These are phyloP conservation scores for Ampelocalamus luodianensis DNA, from an alignment of 176 grass and related monocot genomes.

Conservation along the genomic window DNA sequence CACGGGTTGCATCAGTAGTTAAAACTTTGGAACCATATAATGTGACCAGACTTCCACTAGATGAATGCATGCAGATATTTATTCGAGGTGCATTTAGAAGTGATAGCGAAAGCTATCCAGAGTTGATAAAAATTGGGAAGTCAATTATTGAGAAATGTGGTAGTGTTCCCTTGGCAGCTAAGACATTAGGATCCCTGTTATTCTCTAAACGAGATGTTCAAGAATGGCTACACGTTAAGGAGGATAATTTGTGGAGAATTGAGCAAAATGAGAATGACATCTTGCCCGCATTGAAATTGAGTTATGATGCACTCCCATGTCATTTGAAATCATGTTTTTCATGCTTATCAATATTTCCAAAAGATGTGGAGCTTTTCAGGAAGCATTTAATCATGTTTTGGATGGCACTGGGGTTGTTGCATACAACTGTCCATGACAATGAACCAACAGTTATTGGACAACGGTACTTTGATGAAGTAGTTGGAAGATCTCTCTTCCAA, in stretches of 20 bases:
- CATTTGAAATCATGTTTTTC: not conserved
- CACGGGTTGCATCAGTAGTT: not conserved
- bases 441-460: no score
- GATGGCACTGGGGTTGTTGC: not conserved
- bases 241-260: no score
- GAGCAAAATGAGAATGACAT: no score
- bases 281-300: no score
- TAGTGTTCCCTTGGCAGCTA: no score
- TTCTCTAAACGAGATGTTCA: no score
- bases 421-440: not conserved
- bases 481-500: constrained; percentile 20
- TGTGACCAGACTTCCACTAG: not conserved
- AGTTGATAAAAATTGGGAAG: not conserved
- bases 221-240: no score
- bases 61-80: constrained; percentile 30
- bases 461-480: not conserved
- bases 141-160: not conserved
- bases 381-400: not conserved
- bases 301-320: no score
- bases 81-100: not conserved
- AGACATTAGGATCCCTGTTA: no score
- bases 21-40: not conserved
- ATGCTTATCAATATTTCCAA: not conserved
- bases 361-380: not conserved
- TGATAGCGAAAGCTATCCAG: not conserved